Percentiles rank a stretch among this genome's conserved stretches.
phyloP scores from a whole-genome alignment of 306 rosid genomes.

The Argentina anserina region DNA sequence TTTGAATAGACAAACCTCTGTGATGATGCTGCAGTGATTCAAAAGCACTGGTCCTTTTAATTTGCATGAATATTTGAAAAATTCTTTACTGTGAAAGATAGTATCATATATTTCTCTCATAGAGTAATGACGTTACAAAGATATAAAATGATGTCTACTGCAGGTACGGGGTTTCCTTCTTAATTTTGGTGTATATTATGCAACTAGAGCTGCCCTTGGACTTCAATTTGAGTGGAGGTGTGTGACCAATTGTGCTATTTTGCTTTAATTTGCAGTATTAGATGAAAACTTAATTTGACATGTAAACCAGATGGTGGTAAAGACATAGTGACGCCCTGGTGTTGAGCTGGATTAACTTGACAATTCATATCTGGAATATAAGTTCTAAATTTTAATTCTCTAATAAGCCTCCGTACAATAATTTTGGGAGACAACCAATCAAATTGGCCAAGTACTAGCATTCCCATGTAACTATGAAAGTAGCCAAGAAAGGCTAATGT shows the following conservation, averaged over 20 bases:
- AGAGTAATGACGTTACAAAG: slow-evolving; percentile 1
- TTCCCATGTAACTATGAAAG: not conserved
- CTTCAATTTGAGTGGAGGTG: slow-evolving; percentile 93
- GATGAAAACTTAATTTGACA: slow-evolving; percentile 14
- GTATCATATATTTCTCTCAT: not conserved
- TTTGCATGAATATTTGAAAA: not conserved
- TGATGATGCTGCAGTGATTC: not conserved
- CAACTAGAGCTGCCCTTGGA: slow-evolving; percentile 94
- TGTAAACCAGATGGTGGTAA: not conserved
- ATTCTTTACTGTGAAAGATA: not conserved
- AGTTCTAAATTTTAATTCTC: not conserved
- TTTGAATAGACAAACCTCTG: not conserved
- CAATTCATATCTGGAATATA: not conserved
- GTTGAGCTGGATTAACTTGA: not conserved
- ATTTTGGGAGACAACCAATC: not conserved
- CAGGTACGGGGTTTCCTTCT: slow-evolving; percentile 97
- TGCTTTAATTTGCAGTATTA: slow-evolving; percentile 14
- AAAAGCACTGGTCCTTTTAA: not conserved
- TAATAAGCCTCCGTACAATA: not conserved
- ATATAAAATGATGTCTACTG: slow-evolving; percentile 33
- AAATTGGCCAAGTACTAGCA: not conserved
- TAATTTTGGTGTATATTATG: slow-evolving; percentile 91
- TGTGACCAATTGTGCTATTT: slow-evolving; percentile 30
- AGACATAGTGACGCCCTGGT: not conserved
- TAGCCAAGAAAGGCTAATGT: not conserved